Evolutionary conservation across 2,329 filamentous ascomycete species (phyloP).

Genomic region (Nemania abortiva): DNA sequence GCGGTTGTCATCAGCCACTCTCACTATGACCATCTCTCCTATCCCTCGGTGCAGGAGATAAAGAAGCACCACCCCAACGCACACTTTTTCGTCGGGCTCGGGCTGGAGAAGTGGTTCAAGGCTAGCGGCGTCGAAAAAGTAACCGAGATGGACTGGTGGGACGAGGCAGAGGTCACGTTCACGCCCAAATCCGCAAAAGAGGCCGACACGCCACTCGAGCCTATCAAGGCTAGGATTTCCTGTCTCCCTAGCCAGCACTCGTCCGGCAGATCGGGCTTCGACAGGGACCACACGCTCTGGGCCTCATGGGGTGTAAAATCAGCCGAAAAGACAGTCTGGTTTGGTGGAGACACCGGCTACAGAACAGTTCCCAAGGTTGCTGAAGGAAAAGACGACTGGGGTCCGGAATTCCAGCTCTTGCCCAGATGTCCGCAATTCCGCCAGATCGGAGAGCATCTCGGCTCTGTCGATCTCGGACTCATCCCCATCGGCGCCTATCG

Average conservation of each 20-base stretch:
- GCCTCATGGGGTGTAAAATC: slow-evolving; percentile 84
- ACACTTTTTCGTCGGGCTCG: slow-evolving; percentile 89
- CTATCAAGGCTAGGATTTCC: slow-evolving; percentile 78
- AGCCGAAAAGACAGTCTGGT: slow-evolving; percentile 82
- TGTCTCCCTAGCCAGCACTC: slow-evolving; percentile 90
- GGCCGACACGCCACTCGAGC: slow-evolving; percentile 50
- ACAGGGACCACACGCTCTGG: slow-evolving; percentile 85
- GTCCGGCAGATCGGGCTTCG: slow-evolving; percentile 74
- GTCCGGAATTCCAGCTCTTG: slow-evolving; percentile 71
- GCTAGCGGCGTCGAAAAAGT: slow-evolving; percentile 77
- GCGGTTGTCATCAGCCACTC: slow-evolving; percentile 87
- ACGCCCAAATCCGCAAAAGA: slow-evolving; percentile 46
- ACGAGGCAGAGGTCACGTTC: slow-evolving; percentile 79
- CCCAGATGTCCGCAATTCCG: slow-evolving; percentile 87
- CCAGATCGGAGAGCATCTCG: slow-evolving; percentile 82
- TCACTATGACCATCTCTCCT: slow-evolving; percentile 93
- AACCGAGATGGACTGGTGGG: slow-evolving; percentile 97
- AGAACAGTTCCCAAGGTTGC: slow-evolving; percentile 77
- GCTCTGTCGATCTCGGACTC: slow-evolving; percentile 89
- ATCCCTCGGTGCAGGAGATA: slow-evolving; percentile 79
- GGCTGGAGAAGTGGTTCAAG: slow-evolving; percentile 85
- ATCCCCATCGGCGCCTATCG: slow-evolving; percentile 94
- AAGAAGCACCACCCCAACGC: slow-evolving; percentile 78
- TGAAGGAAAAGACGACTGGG: slow-evolving; percentile 76
- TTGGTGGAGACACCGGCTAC: slow-evolving; percentile 93